Evolutionary conservation across 2,329 filamentous ascomycete species (phyloP), one percentile per base, ranked within the genome.

Genomic region (Phialemoniopsis sp.): DNA sequence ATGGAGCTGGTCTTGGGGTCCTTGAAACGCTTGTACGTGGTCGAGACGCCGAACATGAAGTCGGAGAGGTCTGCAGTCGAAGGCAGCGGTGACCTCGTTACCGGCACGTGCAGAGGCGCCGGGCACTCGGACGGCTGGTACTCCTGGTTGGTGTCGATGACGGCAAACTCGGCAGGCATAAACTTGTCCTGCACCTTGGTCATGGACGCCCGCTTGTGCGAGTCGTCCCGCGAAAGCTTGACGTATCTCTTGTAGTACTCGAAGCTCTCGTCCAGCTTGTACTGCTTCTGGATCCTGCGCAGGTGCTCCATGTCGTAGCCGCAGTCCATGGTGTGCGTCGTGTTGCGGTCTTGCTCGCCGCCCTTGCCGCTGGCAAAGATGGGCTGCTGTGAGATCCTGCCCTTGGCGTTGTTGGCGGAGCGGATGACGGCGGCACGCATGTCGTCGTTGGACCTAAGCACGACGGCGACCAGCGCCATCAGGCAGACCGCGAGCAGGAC

Each of bases 1-100:
- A 78, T 68, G 0, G 74, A 72, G 38, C 64, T 72, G 3, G 70
- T 77, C 39, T 65, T 64, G 1, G 66, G 59, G 45, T 75, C 69
- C 50, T 61, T 72, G 48, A 80, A 72, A 41, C 74, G 63, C 47
- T 70, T 63, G 58, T 73, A 78, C 3, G 74, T 78, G 8, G 76
- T 79, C 1, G 76, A 79, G 5, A 80, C 72, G 31, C 75, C 75
- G 45, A 79, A 79, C 55, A 79, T 70, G 54, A 78, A 75, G 43
- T 76, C 72, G 29, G 72, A 73, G 10, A 73, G 66, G 43, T 79
- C 73, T 40, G 70, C 75, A 2, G 67, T 67, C 4, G 61, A 55
- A 5, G 76, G 75, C 41, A 63, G 68, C 4, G 67, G 66, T 0
- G 76, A 79, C 34, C 62, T 62, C 8, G 74, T 56, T 4, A 79